Conservation (phyloP, 192 early-diverging fungal species). For the Rhizophagus prolifer region DNA sequence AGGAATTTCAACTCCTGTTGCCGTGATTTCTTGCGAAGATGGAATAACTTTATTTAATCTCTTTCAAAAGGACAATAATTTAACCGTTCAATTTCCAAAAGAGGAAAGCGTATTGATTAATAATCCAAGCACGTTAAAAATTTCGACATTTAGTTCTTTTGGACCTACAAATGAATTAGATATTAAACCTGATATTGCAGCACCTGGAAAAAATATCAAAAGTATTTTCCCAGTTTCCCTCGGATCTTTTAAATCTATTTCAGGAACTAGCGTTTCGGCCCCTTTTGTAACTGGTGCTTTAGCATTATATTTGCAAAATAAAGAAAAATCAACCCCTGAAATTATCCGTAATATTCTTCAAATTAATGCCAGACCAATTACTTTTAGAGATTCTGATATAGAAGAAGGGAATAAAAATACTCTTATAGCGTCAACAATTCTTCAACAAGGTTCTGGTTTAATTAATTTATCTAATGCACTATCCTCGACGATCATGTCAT, state of each 20-base stretch:
- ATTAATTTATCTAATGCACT: constrained; percentile 69
- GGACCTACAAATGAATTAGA: constrained; percentile 35
- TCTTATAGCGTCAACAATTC: constrained; percentile 48
- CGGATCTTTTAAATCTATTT: constrained; percentile 31
- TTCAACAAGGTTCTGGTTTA: constrained; percentile 71
- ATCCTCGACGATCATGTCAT: constrained; percentile 46
- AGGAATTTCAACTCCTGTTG: constrained; percentile 47
- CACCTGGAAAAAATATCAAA: constrained; percentile 18
- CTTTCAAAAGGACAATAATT: neutral
- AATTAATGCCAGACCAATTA: neutral
- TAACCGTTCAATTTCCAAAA: neutral
- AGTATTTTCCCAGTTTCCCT: constrained; percentile 3
- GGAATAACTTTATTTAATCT: constrained; percentile 42
- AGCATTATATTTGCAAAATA: constrained; percentile 36
- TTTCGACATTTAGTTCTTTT: constrained; percentile 20
- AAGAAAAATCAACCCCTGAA: neutral
- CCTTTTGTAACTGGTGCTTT: constrained; percentile 50
- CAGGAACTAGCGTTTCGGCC: constrained; percentile 70
- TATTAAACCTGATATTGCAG: neutral
- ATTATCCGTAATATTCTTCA: neutral
- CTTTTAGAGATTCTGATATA: neutral
- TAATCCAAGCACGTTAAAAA: neutral
- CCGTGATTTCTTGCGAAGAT: constrained; percentile 52
- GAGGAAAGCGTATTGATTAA: neutral
- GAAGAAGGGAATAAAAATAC: neutral